Conservation (phyloP, 768 basidiomycete genomes). For the Asterophora lycoperdoides region DNA sequence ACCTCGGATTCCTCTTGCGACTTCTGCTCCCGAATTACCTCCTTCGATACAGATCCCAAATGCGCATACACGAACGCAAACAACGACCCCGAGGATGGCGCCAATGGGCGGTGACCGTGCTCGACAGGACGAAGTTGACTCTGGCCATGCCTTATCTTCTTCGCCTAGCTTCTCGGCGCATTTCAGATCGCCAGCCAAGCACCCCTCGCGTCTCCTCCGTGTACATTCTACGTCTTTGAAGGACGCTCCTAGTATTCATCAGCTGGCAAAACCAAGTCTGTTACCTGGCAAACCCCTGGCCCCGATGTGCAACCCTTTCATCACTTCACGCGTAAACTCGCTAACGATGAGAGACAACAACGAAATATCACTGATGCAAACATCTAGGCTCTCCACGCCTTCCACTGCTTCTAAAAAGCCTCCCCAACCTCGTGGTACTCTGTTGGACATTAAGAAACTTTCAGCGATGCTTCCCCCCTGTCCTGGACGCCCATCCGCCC, state of each 20-base stretch:
- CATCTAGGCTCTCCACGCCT: neutral
- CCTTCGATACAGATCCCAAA: neutral
- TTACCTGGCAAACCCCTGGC: too few species aligned
- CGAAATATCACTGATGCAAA: neutral
- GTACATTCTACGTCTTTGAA: slow-evolving; percentile 6
- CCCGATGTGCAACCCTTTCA: too few species aligned
- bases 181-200: slow-evolving; percentile 5
- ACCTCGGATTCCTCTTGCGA: neutral
- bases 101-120: neutral
- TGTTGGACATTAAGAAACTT: neutral
- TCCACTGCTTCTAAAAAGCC: neutral
- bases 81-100: neutral
- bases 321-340: neutral
- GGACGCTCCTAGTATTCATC: neutral
- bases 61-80: neutral
- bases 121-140: neutral
- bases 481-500: neutral
- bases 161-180: slow-evolving; percentile 13
- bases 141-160: slow-evolving; percentile 10
- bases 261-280: too few species aligned
- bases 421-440: neutral
- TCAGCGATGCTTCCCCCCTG: neutral
- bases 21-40: too few species aligned
- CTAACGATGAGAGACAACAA: neutral
- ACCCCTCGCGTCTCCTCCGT: slow-evolving; percentile 17